Evolutionary conservation across 768 basidiomycete species (phyloP), one percentile per base, ranked within the genome.

Genomic region (Dacryopinax spathularia): DNA sequence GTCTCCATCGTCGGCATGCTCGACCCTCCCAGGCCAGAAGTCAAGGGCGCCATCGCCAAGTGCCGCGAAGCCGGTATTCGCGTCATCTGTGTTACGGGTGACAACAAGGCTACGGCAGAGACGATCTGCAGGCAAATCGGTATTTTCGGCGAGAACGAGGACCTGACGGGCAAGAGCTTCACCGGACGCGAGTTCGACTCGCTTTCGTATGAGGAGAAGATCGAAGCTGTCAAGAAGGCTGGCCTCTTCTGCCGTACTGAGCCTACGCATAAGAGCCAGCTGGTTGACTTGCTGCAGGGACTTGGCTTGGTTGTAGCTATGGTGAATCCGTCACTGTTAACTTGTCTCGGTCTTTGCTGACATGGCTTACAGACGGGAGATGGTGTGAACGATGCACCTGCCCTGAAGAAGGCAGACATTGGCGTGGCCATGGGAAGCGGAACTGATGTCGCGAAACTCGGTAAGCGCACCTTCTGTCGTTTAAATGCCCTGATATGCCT

Each of bases 381-480:
- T 71, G 95, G 95, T 69, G 96, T 99, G 64, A 99, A 99, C 68
- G 95, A 99, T 70, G 95, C 96, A 1, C 94, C 94, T 34, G 96
- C 95, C 0, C 76, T 99, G 69, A 94, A 95, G 74, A 94, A 88
- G 76, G 96, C 95, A 13, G 92, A 95, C 69, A 99, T 99, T 69
- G 95, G 95, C 73, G 88, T 99, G 61, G 94, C 95, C 2, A 99
- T 99, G 95, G 95, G 95, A 48, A 94, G 91, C 64, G 95, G 95
- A 62, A 99, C 96, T 0, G 96, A 99, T 72, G 95, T 99, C 41
- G 95, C 95, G 66, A 98, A 97, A 76, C 78, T 96, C 65, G 48
- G 48, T 56, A 31, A 6, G 48, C 29, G 15, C 31, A 15, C 29
- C 25, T 56, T 27, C 5, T 29, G 20, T 2, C 25, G 25, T 27